Conservation (phyloP, 176 grass and related monocot species). For the Cenchrus purpureus region DNA sequence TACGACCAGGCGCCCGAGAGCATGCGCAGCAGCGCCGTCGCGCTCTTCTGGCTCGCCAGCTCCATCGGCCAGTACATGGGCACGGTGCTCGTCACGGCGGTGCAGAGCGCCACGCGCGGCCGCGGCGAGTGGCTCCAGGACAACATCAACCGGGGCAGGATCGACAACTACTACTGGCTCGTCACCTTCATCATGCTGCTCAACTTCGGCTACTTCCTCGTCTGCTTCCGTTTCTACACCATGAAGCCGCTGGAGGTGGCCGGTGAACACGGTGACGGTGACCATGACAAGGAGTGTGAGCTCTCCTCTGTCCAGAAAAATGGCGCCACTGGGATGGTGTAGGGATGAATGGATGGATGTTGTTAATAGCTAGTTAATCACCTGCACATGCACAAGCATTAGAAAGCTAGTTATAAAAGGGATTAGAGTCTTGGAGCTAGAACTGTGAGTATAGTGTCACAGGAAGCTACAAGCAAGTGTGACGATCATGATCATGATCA, state of each 20-base stretch:
- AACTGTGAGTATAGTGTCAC: background rate
- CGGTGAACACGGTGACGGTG: background rate
- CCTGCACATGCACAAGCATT: constrained; percentile 4
- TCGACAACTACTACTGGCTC: constrained; percentile 84
- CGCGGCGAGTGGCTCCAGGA: constrained; percentile 82
- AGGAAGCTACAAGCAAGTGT: constrained; percentile 2
- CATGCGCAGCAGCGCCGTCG: constrained; percentile 81
- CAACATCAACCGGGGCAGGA: constrained; percentile 76
- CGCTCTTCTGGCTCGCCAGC: constrained; percentile 72
- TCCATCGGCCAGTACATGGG: constrained; percentile 75
- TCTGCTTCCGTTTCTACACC: constrained; percentile 71
- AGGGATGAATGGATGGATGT: background rate
- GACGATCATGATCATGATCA: background rate
- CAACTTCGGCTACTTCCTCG: constrained; percentile 62
- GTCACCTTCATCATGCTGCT: constrained; percentile 65
- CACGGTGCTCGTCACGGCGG: constrained; percentile 68
- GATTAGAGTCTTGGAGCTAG: background rate
- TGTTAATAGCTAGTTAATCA: constrained; percentile 10
- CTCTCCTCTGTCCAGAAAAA: constrained; percentile 35
- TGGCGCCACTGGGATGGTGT: constrained; percentile 24
- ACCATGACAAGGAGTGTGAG: constrained; percentile 27
- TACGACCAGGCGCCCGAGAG: constrained; percentile 91
- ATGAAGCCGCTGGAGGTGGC: constrained; percentile 62
- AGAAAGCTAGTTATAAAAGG: background rate
- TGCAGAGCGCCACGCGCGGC: constrained; percentile 62